Evolutionary conservation across 441 rosid genomes (phyloP).

Genomic region (Corymbia citriodora): DNA sequence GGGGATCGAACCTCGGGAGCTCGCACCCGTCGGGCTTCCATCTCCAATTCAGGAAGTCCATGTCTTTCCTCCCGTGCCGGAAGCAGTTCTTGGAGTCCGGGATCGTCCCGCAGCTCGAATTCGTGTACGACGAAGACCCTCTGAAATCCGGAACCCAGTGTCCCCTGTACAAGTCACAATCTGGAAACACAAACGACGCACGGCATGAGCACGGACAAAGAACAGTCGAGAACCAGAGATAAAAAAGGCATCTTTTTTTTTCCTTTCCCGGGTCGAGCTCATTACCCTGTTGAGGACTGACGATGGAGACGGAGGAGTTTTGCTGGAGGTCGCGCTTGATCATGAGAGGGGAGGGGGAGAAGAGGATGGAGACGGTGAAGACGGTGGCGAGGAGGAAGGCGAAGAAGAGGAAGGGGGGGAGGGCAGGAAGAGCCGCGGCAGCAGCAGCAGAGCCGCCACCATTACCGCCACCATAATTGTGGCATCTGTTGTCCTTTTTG

Average conservation of each 20-base stretch:
- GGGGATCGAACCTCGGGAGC: slow-evolving; percentile 62
- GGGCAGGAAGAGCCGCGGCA: neutral
- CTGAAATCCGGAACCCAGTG: slow-evolving; percentile 58
- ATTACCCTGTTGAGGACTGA: neutral
- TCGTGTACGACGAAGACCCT: slow-evolving; percentile 51
- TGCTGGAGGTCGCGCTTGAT: neutral
- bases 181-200: neutral
- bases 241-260: neutral
- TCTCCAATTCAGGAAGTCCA: slow-evolving; percentile 68
- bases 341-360: slow-evolving; percentile 1
- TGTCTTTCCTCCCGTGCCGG: slow-evolving; percentile 56
- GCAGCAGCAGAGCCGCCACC: neutral
- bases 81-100: slow-evolving; percentile 73
- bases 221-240: neutral
- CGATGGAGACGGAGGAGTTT: neutral
- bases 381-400: slow-evolving; percentile 4
- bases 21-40: slow-evolving; percentile 84
- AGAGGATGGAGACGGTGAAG: slow-evolving; percentile 4
- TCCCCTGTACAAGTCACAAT: slow-evolving; percentile 62
- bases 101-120: slow-evolving; percentile 57
- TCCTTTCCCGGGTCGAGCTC: neutral
- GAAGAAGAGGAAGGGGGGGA: slow-evolving; percentile 1
- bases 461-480: neutral
- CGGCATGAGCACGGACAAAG: neutral
- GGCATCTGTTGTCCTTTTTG: neutral